Evolutionary conservation across 495 filamentous ascomycete genomes (phyloP), one percentile per base, ranked within the genome.

Genomic region (Aspergillus sclerotiicarbonarius): DNA sequence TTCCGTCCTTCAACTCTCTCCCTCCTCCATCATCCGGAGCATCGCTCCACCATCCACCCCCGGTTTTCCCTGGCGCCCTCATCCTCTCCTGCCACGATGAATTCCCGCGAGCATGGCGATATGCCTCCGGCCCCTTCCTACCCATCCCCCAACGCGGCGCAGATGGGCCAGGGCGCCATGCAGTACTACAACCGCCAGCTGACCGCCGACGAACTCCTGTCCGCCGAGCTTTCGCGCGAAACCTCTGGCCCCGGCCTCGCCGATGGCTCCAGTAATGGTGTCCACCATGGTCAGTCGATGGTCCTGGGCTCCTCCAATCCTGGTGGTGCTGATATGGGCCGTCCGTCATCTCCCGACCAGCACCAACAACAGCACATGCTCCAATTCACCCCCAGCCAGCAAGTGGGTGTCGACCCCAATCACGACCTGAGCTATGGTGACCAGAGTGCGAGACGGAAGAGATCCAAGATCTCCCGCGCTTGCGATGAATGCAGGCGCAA

Each of bases 401-500:
- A 82, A 60, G 76, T 77, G 3, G 76, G 77, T 46, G 75, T 81
- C 37, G 80, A 82, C 51, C 78, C 76, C 19, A 80, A 82, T 53
- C 75, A 80, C 48, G 76, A 77, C 47, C 39, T 75, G 39, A 79
- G 73, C 54, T 79, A 80, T 63, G 80, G 79, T 10, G 87, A 90
- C 59, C 77, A 76, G 49, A 89, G 84, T 47, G 85, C 89, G 9
- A 88, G 88, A 0, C 77, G 89, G 54, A 96, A 96, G 68, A 80
- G 92, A 57, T 90, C 89, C 0, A 98, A 98, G 72, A 92, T 96
- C 0, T 96, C 93, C 3, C 80, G 92, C 25, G 93, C 93, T 1
- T 98, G 93, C 61, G 93, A 98, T 71, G 93, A 98, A 66, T 98
- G 93, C 67, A 83, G 93, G 50, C 83, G 93, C 51, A 98, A 97